A percentile compares a stretch with the other conserved stretches of the same genome.
Evolutionary conservation across 371 early-diverging fungal species (phyloP).

Genomic region (Mucor racemosus): DNA sequence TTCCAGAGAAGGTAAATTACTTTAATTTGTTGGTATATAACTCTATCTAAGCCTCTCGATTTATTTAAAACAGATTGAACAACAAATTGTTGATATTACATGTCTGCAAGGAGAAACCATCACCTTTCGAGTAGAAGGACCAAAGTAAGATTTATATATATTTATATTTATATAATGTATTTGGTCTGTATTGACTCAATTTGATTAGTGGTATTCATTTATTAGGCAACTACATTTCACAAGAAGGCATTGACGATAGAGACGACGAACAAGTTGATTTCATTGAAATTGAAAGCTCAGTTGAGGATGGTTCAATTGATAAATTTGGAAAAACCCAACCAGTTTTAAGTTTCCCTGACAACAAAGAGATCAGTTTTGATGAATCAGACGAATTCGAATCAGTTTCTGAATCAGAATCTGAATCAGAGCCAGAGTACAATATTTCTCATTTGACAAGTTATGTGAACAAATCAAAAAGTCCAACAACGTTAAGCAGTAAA

Average conservation of each 20-base stretch:
- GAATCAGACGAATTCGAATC: slow-evolving; percentile 9
- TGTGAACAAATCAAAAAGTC: background rate
- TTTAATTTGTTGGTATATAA: background rate
- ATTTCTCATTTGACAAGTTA: background rate
- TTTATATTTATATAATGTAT: background rate
- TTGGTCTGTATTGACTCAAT: background rate
- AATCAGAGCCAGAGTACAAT: background rate
- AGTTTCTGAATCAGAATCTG: background rate
- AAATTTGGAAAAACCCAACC: background rate
- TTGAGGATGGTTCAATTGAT: background rate
- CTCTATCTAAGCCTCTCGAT: background rate
- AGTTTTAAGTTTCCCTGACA: background rate
- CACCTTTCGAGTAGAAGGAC: slow-evolving; percentile 69
- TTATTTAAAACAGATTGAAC: slow-evolving; percentile 49
- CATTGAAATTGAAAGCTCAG: background rate
- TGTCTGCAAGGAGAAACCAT: slow-evolving; percentile 83
- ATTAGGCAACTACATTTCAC: slow-evolving; percentile 74
- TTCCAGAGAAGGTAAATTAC: slow-evolving; percentile 3
- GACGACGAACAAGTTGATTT: background rate
- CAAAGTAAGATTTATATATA: slow-evolving; percentile 33
- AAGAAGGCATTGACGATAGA: slow-evolving; percentile 33
- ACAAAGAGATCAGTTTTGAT: background rate
- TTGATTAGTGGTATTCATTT: slow-evolving; percentile 64
- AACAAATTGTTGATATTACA: slow-evolving; percentile 73
- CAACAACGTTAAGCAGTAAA: background rate